Conservation (phyloP, 495 filamentous ascomycete species). For the Astrothelium subdiscretum region DNA sequence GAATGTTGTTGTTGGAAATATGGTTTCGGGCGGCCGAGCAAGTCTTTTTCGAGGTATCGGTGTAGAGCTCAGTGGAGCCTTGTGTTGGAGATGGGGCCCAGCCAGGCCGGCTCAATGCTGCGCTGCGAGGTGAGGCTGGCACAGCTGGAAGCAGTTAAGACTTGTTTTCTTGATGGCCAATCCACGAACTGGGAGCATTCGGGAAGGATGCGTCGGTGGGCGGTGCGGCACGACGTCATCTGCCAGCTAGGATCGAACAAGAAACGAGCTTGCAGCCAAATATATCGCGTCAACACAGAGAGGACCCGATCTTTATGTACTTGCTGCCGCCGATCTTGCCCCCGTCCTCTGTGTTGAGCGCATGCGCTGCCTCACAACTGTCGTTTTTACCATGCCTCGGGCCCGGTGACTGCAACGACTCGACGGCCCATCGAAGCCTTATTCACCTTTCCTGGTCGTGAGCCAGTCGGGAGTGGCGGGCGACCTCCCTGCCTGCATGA, state of each 20-base stretch:
- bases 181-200: not conserved
- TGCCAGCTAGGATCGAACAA: not conserved
- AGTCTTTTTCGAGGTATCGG: not conserved
- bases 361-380: not conserved
- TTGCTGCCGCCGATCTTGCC: not conserved
- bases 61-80: not conserved
- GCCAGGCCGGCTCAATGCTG: not conserved
- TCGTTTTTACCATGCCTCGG: too few relatives aligned
- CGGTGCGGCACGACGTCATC: conserved; percentile 1
- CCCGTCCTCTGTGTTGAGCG: not conserved
- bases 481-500: too few relatives aligned
- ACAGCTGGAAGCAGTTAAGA: not conserved
- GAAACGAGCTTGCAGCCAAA: not conserved
- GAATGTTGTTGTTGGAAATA: not conserved
- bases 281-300: not conserved
- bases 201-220: not conserved
- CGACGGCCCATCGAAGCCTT: too few relatives aligned
- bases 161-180: not conserved
- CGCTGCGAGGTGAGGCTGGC: not conserved
- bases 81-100: not conserved
- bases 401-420: too few relatives aligned
- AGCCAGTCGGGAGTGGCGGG: not conserved
- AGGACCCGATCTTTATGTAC: not conserved
- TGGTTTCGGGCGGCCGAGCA: not conserved
- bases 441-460: too few relatives aligned